Percentiles rank a stretch among this genome's conserved stretches.
phyloP scores from a whole-genome alignment of 306 rosid species.

The Vicia villosa region DNA sequence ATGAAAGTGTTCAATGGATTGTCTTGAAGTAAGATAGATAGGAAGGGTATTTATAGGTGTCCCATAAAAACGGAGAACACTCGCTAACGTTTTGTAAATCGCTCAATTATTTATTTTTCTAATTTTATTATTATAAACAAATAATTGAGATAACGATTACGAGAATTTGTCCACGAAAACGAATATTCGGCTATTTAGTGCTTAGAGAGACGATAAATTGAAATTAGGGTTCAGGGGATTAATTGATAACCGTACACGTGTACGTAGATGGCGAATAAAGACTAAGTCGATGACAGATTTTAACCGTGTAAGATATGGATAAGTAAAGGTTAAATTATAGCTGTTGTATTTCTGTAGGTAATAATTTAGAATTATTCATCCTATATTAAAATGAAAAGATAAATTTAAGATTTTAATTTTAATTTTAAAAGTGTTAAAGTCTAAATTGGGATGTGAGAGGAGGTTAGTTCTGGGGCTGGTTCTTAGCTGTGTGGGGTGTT shows the following conservation, averaged over 20 bases:
- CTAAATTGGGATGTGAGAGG: not conserved
- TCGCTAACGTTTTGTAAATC: not conserved
- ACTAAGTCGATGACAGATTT: not conserved
- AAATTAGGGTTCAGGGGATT: conserved; percentile 39
- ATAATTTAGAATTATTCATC: not conserved
- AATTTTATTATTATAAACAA: not conserved
- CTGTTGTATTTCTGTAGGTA: not conserved
- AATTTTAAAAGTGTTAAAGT: not conserved
- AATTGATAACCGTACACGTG: not conserved
- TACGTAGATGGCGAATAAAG: not conserved
- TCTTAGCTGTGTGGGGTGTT: not conserved
- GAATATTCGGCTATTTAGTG: conserved; percentile 26
- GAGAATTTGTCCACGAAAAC: conserved; percentile 14
- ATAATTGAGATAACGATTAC: conserved; percentile 16
- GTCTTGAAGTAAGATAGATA: conserved; percentile 6
- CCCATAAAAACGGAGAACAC: conserved; percentile 39
- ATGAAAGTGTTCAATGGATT: not conserved
- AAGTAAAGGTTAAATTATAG: not conserved
- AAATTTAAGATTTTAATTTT: not conserved
- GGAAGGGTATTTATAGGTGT: conserved; percentile 51
- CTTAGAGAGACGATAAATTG: too few relatives aligned
- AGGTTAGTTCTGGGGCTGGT: not conserved
- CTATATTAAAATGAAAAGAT: not conserved
- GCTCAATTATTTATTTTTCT: not conserved
- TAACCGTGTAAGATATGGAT: conserved; percentile 14